Evolutionary conservation across 768 basidiomycete genomes (phyloP).

Genomic region (Mycena filopes): DNA sequence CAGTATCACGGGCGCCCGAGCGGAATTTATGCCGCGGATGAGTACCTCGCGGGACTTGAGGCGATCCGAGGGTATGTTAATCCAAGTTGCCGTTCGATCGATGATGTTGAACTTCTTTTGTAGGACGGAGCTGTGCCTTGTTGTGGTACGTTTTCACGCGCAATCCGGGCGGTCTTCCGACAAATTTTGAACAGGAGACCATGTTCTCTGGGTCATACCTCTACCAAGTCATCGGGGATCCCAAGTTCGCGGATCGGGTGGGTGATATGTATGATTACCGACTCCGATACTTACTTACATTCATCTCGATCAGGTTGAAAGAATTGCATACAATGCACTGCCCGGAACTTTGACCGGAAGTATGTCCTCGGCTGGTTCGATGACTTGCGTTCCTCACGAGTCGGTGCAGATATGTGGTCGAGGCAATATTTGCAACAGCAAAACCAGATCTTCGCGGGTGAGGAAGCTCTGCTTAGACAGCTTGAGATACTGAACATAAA

Average conservation of each 20-base stretch:
- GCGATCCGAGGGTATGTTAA: constrained; percentile 59
- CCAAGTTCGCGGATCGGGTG: constrained; percentile 61
- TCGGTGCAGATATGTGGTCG: constrained; percentile 41
- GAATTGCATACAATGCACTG: constrained; percentile 63
- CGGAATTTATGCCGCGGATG: constrained; percentile 66
- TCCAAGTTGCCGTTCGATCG: too few species aligned
- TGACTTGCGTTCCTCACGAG: background rate
- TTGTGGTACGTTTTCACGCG: constrained; percentile 50
- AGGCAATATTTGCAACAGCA: constrained; percentile 57
- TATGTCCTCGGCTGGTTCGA: constrained; percentile 28
- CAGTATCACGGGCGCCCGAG: constrained; percentile 68
- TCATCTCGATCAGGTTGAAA: constrained; percentile 44
- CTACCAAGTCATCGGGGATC: constrained; percentile 66
- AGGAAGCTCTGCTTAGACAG: too few species aligned
- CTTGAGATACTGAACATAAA: too few species aligned
- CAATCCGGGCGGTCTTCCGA: background rate
- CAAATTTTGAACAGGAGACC: constrained; percentile 55
- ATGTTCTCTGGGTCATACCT: constrained; percentile 70
- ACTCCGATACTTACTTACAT: background rate
- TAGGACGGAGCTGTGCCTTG: constrained; percentile 65
- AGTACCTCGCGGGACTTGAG: constrained; percentile 65
- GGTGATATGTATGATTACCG: constrained; percentile 23
- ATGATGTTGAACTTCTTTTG: background rate
- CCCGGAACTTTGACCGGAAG: constrained; percentile 60
- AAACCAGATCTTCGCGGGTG: constrained; percentile 51